phyloP scores from a whole-genome alignment of 371 early-diverging fungal species.

The Rhizopus sp. region DNA sequence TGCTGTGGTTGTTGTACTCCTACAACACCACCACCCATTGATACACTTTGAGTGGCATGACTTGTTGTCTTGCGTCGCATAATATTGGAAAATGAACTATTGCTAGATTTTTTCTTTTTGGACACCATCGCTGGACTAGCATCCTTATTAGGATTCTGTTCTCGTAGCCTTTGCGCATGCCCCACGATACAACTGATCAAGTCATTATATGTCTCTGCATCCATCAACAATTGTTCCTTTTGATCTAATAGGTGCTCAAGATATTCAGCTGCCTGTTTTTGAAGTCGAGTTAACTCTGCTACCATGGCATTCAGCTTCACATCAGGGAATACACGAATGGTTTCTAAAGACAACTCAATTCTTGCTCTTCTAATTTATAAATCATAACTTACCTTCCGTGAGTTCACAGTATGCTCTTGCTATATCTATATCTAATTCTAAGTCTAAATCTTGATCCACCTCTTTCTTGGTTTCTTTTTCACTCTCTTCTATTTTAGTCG shows the following conservation, averaged over 20 bases:
- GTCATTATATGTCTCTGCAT: conserved; percentile 86
- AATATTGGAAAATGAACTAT: conserved; percentile 24
- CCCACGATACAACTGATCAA: conserved; percentile 82
- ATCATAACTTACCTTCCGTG: conserved; percentile 42
- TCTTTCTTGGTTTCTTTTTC: conserved; percentile 19
- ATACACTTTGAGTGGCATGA: conserved; percentile 28
- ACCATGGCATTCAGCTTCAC: conserved; percentile 61
- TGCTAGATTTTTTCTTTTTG: conserved; percentile 44
- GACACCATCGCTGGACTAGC: conserved; percentile 56
- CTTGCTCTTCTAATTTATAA: neutral
- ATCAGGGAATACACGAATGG: conserved; percentile 59
- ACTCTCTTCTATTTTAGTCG: conserved; percentile 18
- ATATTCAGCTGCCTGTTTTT: conserved; percentile 63
- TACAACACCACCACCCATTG: conserved; percentile 55
- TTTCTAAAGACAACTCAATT: conserved; percentile 39
- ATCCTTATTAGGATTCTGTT: conserved; percentile 43
- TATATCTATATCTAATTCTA: conserved; percentile 53
- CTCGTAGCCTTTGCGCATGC: conserved; percentile 61
- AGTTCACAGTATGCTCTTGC: conserved; percentile 56
- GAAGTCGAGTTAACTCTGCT: conserved; percentile 50
- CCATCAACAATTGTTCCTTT: conserved; percentile 83
- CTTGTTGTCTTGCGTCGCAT: conserved; percentile 31
- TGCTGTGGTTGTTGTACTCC: conserved; percentile 36
- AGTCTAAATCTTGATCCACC: conserved; percentile 35
- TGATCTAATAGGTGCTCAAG: conserved; percentile 77